A percentile compares a stretch with the other conserved stretches of the same genome.
Conservation (phyloP, 768 basidiomycete species). For the Serendipita sp. region DNA sequence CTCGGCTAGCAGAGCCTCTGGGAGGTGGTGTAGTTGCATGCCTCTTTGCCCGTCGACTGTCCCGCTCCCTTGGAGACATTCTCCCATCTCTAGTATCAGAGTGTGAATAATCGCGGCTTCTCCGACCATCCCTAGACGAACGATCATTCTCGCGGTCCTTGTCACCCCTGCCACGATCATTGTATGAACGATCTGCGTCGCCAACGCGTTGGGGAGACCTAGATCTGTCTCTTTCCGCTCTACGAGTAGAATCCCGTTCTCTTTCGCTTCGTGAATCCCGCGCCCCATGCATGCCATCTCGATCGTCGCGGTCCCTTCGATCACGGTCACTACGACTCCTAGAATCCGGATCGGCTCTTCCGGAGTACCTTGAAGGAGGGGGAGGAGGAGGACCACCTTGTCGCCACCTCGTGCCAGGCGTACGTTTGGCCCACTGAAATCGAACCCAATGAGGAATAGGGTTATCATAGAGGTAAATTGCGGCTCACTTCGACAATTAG, state of each 20-base stretch:
- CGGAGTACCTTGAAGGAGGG: not conserved
- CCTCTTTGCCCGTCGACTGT: too few species aligned
- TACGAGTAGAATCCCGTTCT: not conserved
- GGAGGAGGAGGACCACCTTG: not conserved
- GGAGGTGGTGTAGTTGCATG: too few species aligned
- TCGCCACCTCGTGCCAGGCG: not conserved
- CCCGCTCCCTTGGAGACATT: too few species aligned
- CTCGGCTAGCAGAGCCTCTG: too few species aligned
- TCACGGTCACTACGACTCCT: too few species aligned
- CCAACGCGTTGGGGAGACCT: not conserved
- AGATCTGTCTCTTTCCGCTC: not conserved
- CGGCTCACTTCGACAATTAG: not conserved
- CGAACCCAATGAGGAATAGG: not conserved
- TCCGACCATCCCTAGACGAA: too few species aligned
- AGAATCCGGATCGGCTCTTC: too few species aligned
- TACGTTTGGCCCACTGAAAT: not conserved
- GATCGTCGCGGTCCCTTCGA: not conserved
- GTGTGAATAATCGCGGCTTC: too few species aligned
- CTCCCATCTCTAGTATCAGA: too few species aligned
- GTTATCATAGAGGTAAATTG: not conserved
- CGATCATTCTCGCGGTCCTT: too few species aligned
- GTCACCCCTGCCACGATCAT: too few species aligned
- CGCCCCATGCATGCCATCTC: not conserved
- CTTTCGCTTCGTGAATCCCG: not conserved
- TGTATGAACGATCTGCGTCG: not conserved